A percentile compares a stretch with the other conserved stretches of the same genome.
Conservation (phyloP, 2,329 filamentous ascomycete genomes). For the Colletotrichum sp. region DNA sequence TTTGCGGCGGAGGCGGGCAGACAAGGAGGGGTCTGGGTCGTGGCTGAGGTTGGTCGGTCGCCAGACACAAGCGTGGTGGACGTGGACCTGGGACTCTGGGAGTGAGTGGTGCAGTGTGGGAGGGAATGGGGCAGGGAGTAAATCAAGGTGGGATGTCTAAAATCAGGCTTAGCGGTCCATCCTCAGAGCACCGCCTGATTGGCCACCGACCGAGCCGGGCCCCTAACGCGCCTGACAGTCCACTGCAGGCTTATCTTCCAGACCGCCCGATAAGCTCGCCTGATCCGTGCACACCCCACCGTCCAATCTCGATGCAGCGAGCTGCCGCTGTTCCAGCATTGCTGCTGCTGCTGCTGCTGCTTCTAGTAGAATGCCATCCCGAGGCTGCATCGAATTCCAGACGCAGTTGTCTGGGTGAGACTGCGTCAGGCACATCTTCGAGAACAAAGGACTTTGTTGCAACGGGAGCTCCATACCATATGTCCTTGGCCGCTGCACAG, state of each 20-base stretch:
- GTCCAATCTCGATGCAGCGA: background rate
- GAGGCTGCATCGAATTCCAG: background rate
- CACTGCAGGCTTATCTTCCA: background rate
- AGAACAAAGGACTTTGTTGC: background rate
- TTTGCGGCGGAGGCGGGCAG: conserved; percentile 14
- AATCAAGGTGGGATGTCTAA: conserved; percentile 26
- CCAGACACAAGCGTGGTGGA: background rate
- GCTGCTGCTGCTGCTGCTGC: background rate
- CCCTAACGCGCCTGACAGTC: background rate
- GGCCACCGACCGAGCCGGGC: conserved; percentile 8
- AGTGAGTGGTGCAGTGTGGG: background rate
- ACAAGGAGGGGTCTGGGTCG: conserved; percentile 18
- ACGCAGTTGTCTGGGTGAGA: background rate
- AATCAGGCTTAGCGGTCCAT: conserved; percentile 22
- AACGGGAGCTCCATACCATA: background rate
- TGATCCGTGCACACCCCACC: conserved; percentile 1
- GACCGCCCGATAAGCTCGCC: conserved; percentile 2
- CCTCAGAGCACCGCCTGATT: conserved; percentile 1
- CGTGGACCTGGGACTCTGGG: background rate
- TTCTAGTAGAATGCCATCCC: background rate
- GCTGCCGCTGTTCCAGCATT: background rate
- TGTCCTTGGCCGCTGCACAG: background rate
- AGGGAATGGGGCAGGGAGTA: conserved; percentile 18
- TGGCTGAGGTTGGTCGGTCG: conserved; percentile 16
- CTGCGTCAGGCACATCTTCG: background rate